phyloP scores from a whole-genome alignment of 345 rosid genomes.

The Populus tremula region DNA sequence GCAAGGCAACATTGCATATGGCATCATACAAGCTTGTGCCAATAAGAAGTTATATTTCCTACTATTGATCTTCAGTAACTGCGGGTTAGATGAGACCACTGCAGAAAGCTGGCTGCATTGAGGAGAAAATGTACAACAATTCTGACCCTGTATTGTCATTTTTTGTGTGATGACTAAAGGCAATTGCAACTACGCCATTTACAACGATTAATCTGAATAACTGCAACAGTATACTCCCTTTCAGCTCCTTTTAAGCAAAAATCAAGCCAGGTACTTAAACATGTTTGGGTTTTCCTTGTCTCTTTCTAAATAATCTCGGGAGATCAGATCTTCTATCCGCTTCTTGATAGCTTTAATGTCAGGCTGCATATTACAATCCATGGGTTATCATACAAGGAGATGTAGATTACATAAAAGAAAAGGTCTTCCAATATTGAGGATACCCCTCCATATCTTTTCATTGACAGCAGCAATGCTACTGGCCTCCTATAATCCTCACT shows the following conservation, averaged over 20 bases:
- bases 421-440: neutral
- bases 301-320: conserved; percentile 87
- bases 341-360: conserved; percentile 94
- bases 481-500: neutral
- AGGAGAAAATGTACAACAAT: neutral
- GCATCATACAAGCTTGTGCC: neutral
- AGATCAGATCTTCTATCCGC: conserved; percentile 85
- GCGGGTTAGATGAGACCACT: neutral
- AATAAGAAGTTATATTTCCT: neutral
- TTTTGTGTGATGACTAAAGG: neutral
- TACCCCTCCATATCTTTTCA: neutral
- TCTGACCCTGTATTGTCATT: neutral
- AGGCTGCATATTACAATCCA: conserved; percentile 53
- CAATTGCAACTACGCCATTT: conserved; percentile 10
- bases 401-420: too few relatives aligned
- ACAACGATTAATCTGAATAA: neutral
- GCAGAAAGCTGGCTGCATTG: neutral
- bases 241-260: neutral
- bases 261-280: conserved; percentile 72
- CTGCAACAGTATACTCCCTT: neutral
- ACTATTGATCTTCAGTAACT: neutral
- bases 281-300: conserved; percentile 70
- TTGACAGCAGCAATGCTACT: neutral
- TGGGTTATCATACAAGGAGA: neutral
- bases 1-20: neutral